Evolutionary conservation across 352 stramenopile species (phyloP).

Genomic region (Paralagenidium karlingii): DNA sequence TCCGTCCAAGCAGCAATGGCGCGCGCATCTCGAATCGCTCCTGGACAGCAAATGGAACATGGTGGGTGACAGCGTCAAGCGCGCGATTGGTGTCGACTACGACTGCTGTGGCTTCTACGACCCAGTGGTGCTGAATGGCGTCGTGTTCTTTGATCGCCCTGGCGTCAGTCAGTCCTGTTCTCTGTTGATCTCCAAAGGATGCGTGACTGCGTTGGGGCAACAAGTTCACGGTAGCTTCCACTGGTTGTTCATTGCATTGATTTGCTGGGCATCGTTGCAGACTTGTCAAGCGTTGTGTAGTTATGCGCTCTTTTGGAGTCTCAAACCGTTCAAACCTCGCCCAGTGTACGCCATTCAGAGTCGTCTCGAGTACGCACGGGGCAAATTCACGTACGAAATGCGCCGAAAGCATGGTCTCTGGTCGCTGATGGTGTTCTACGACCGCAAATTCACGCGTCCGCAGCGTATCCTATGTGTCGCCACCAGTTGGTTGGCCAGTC

Average conservation of each 20-base stretch:
- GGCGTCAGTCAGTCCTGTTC: constrained; percentile 24
- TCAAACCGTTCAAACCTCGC: constrained; percentile 16
- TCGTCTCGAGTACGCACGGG: constrained; percentile 24
- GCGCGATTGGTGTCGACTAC: constrained; percentile 23
- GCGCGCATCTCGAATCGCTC: constrained; percentile 11
- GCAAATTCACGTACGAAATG: constrained; percentile 36
- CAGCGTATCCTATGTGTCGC: constrained; percentile 42
- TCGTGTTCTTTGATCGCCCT: constrained; percentile 29
- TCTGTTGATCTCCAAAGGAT: constrained; percentile 18
- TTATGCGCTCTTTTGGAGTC: constrained; percentile 11
- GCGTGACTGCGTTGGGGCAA: constrained; percentile 12
- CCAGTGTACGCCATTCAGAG: constrained; percentile 37
- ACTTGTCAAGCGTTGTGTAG: constrained; percentile 10
- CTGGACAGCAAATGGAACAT: constrained; percentile 27
- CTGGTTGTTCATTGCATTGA: constrained; percentile 30
- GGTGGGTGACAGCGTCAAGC: constrained; percentile 15
- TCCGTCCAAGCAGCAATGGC: constrained; percentile 15
- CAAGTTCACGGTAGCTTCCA: constrained; percentile 23
- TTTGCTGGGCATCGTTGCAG: constrained; percentile 20
- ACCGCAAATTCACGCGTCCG: constrained; percentile 38
- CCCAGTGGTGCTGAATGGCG: constrained; percentile 14
- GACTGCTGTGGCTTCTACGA: constrained; percentile 42
- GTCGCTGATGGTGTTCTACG: constrained; percentile 31
- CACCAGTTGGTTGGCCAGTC: constrained; percentile 21
- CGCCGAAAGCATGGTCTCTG: constrained; percentile 24